These are phyloP conservation scores for Pseudopyricularia javanii DNA, from an alignment of 2,329 filamentous ascomycete species.

Conservation along the genomic window DNA sequence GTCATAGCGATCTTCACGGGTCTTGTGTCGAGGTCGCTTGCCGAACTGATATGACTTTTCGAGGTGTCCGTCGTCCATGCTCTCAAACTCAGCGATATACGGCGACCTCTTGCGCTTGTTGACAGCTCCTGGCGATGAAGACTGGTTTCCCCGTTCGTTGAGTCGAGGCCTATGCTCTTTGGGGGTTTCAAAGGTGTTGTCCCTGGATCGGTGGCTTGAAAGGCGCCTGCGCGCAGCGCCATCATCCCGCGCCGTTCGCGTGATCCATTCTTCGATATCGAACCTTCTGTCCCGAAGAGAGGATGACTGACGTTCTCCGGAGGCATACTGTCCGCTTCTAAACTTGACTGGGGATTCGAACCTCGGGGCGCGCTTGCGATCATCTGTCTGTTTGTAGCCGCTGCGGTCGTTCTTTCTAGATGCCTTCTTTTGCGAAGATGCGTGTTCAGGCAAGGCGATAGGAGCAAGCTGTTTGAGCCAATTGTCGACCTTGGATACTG, in stretches of 20 bases:
- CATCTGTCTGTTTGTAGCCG: background rate
- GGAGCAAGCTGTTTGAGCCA: background rate
- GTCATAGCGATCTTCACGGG: slow-evolving; percentile 42
- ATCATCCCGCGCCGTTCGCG: background rate
- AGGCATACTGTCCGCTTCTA: background rate
- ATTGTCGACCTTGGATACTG: background rate
- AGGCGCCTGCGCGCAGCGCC: background rate
- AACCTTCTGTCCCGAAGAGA: background rate
- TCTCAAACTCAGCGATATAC: background rate
- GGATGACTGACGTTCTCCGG: background rate
- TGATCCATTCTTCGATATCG: background rate
- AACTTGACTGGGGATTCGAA: too few species aligned
- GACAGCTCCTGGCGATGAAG: background rate
- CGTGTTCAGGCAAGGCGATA: background rate
- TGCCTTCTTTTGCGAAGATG: background rate
- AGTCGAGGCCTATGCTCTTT: background rate
- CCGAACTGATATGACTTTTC: slow-evolving; percentile 21
- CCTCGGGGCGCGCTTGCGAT: background rate
- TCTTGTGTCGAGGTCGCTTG: slow-evolving; percentile 41
- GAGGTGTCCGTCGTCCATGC: background rate
- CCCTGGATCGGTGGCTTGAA: background rate
- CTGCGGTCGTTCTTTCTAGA: background rate
- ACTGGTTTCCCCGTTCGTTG: background rate
- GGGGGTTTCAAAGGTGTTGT: background rate
- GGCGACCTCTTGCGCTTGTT: background rate